phyloP scores from a whole-genome alignment of 345 rosid species.

The Punica granatum region DNA sequence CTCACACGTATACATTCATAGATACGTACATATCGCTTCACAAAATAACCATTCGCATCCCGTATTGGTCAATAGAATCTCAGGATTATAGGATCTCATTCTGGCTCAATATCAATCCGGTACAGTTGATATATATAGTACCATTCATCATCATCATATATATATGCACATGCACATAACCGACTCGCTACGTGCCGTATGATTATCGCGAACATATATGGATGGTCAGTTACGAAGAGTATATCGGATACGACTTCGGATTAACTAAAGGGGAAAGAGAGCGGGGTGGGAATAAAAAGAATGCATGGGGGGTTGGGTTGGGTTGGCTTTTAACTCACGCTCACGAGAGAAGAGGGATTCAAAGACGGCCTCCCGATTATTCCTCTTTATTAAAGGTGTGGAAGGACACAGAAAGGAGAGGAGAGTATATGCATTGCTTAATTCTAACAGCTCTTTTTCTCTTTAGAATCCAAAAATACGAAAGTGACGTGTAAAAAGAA shows the following conservation, averaged over 20 bases:
- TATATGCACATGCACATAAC: too few relatives aligned
- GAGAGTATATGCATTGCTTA: constrained; percentile 8
- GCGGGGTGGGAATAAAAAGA: not conserved
- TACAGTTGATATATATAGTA: too few relatives aligned
- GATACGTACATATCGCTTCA: too few relatives aligned
- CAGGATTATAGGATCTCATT: too few relatives aligned
- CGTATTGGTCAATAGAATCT: too few relatives aligned
- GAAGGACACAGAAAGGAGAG: not conserved
- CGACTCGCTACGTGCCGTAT: too few relatives aligned
- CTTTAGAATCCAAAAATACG: constrained; percentile 6
- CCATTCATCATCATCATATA: too few relatives aligned
- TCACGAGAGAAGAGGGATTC: not conserved
- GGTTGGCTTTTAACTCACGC: constrained; percentile 5
- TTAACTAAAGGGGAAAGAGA: not conserved
- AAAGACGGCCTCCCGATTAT: not conserved
- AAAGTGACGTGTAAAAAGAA: constrained; percentile 5
- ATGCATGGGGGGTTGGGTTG: not conserved
- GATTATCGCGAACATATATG: too few relatives aligned
- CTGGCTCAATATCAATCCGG: too few relatives aligned
- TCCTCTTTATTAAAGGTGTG: not conserved
- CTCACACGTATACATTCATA: not conserved
- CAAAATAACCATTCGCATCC: too few relatives aligned
- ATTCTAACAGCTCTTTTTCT: constrained; percentile 2
- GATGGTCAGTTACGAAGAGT: not conserved
- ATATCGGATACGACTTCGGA: not conserved